These are phyloP conservation scores for Daldinia childiae DNA, from an alignment of 495 filamentous ascomycete species.

Conservation along the genomic window DNA sequence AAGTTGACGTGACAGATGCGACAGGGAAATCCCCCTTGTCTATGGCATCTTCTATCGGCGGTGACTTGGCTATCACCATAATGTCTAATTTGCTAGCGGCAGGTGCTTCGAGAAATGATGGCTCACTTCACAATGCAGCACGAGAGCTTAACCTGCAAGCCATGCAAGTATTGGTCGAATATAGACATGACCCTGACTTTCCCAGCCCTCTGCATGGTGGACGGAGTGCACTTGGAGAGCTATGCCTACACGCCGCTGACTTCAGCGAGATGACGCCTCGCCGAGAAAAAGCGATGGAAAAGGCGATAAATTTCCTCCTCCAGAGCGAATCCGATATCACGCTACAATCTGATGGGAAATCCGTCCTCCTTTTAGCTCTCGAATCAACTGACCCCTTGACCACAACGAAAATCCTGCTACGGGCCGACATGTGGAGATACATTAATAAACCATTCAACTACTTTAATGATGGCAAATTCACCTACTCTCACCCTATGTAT, in stretches of 20 bases:
- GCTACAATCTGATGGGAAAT: constrained; percentile 56
- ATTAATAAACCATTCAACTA: constrained; percentile 57
- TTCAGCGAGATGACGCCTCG: constrained; percentile 47
- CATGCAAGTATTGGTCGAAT: constrained; percentile 55
- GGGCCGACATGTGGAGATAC: constrained; percentile 57
- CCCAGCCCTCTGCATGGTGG: constrained; percentile 59
- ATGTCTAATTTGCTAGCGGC: constrained; percentile 58
- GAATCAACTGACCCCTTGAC: constrained; percentile 55
- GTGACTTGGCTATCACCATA: constrained; percentile 55
- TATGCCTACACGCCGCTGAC: constrained; percentile 57
- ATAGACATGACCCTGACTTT: constrained; percentile 59
- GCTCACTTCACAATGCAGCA: constrained; percentile 60
- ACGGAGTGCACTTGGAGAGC: constrained; percentile 58
- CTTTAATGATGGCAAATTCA: constrained; percentile 53
- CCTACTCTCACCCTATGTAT: constrained; percentile 59
- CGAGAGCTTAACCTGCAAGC: constrained; percentile 56
- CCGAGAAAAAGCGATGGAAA: constrained; percentile 59
- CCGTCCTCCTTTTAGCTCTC: constrained; percentile 56
- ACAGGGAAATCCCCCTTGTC: constrained; percentile 58
- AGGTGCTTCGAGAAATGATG: constrained; percentile 58
- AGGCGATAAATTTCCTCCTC: constrained; percentile 55
- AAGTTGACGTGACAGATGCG: constrained; percentile 55
- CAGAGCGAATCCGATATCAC: constrained; percentile 53
- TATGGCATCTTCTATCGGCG: constrained; percentile 57
- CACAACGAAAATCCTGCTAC: constrained; percentile 55